These are phyloP conservation scores for Arthroderma sp. DNA, from an alignment of 2,329 filamentous ascomycete genomes.

Conservation along the genomic window DNA sequence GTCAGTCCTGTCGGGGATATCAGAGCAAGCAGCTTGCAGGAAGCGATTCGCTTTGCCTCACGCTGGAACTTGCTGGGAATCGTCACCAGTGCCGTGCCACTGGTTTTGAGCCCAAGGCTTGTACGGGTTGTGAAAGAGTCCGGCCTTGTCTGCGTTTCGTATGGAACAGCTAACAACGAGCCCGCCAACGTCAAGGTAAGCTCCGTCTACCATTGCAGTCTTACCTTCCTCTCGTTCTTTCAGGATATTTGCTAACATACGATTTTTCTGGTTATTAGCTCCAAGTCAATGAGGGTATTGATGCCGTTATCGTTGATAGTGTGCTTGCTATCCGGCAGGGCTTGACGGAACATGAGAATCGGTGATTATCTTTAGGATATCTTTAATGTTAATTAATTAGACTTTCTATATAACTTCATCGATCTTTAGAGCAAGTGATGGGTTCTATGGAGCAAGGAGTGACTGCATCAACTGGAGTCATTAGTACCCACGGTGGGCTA, in stretches of 20 bases:
- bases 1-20: constrained; percentile 73
- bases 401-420: not conserved
- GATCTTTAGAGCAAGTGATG: too few species aligned
- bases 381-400: not conserved
- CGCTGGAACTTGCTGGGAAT: constrained; percentile 92
- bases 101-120: constrained; percentile 77
- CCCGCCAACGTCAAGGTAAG: constrained; percentile 70
- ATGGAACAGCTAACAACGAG: constrained; percentile 84
- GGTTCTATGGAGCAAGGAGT: too few species aligned
- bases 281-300: constrained; percentile 90
- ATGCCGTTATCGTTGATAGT: constrained; percentile 93
- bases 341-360: constrained; percentile 42
- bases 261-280: constrained; percentile 34
- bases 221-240: constrained; percentile 5
- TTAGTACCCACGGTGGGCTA: too few species aligned
- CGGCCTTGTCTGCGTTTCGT: constrained; percentile 86
- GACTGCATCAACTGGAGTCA: too few species aligned
- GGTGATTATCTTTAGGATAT: not conserved
- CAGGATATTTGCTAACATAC: constrained; percentile 1
- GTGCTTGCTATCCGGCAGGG: constrained; percentile 88
- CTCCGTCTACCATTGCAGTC: constrained; percentile 5
- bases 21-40: constrained; percentile 78
- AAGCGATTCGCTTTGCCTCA: constrained; percentile 86
- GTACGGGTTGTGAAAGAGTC: constrained; percentile 90
- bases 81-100: constrained; percentile 73